Percentiles rank a stretch among this genome's conserved stretches.
Evolutionary conservation across 2,329 filamentous ascomycete genomes (phyloP).

Genomic region (Penicillium sclerotiorum): DNA sequence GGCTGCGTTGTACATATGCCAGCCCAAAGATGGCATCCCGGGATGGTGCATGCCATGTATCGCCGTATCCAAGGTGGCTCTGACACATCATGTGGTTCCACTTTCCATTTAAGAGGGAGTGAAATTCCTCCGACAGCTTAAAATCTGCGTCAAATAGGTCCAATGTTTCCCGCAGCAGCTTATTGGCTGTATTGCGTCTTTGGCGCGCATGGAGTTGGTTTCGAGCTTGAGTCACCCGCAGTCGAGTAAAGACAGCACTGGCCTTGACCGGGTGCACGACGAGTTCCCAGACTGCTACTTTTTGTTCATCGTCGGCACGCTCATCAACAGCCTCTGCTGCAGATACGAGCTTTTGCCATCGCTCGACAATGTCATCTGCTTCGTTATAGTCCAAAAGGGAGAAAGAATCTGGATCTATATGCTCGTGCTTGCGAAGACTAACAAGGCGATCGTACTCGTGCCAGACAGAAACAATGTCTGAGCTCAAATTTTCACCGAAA

Average conservation of each 20-base stretch:
- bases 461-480: constrained; percentile 55
- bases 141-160: constrained; percentile 60
- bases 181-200: constrained; percentile 60
- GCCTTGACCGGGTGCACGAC: constrained; percentile 63
- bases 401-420: constrained; percentile 61
- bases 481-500: constrained; percentile 55
- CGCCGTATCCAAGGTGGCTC: constrained; percentile 59
- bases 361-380: constrained; percentile 58
- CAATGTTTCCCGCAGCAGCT: constrained; percentile 56
- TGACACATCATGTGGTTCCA: constrained; percentile 66
- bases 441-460: constrained; percentile 61
- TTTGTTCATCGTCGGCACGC: constrained; percentile 51
- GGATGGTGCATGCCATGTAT: constrained; percentile 60
- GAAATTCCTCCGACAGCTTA: constrained; percentile 59
- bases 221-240: constrained; percentile 53
- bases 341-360: constrained; percentile 57
- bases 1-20: constrained; percentile 16
- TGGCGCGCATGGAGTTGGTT: constrained; percentile 61
- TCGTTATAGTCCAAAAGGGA: constrained; percentile 67
- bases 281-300: constrained; percentile 65
- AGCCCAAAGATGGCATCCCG: constrained; percentile 43
- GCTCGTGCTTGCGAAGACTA: constrained; percentile 64
- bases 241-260: constrained; percentile 59
- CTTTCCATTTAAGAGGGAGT: constrained; percentile 62
- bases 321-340: constrained; percentile 61